Conservation (phyloP, 371 early-diverging fungal genomes). For the Actinomortierella wolfii region DNA sequence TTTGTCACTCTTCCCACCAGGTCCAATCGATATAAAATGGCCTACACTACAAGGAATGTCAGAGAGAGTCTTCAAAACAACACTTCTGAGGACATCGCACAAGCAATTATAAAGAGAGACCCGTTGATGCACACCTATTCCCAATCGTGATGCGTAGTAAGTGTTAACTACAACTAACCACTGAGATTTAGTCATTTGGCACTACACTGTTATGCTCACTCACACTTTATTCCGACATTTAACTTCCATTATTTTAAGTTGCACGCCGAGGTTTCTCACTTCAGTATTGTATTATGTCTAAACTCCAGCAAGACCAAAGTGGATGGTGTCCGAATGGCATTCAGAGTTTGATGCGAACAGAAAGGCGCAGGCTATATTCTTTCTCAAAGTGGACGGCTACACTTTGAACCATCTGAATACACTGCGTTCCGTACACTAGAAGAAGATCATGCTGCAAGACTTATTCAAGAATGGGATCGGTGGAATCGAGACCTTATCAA, state of each 20-base stretch:
- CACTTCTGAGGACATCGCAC: conserved; percentile 2
- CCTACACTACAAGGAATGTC: conserved; percentile 5
- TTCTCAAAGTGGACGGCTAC: too few species aligned
- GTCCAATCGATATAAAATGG: too few species aligned
- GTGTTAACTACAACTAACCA: not conserved
- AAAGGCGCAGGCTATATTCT: too few species aligned
- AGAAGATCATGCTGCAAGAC: conserved; percentile 6
- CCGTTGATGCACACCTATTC: not conserved
- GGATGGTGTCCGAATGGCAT: too few species aligned
- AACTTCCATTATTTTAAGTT: conserved; percentile 8
- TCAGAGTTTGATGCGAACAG: too few species aligned
- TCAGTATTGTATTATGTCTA: too few species aligned
- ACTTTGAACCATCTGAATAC: too few species aligned
- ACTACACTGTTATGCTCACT: not conserved
- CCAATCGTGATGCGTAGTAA: not conserved
- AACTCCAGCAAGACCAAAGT: too few species aligned
- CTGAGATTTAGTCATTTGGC: too few species aligned
- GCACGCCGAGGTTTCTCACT: not conserved
- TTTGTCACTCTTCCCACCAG: too few species aligned
- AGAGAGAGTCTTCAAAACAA: conserved; percentile 3
- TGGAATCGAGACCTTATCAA: conserved; percentile 9
- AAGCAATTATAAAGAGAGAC: conserved; percentile 2
- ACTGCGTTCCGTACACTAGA: conserved; percentile 4
- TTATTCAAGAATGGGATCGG: conserved; percentile 10
- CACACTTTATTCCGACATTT: not conserved